Evolutionary conservation across 2,329 filamentous ascomycete species (phyloP), one percentile per base, ranked within the genome.

Genomic region (Chrysoporthe deuterocubensis): DNA sequence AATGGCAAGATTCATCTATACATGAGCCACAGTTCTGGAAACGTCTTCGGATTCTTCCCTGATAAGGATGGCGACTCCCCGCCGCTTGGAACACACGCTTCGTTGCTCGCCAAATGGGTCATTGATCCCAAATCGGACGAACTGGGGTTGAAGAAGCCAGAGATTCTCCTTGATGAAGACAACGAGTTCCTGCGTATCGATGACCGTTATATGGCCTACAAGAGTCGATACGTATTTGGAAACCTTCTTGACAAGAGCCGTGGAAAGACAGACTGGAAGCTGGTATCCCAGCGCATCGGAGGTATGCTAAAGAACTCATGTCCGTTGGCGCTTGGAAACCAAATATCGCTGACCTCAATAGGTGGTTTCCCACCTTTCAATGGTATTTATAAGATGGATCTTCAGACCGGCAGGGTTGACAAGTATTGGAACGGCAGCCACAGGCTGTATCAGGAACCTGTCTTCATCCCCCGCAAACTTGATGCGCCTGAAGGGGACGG

Each of bases 21-120:
- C 62, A 69, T 81, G 1, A 73, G 75, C 4, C 66, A 81, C 1
- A 75, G 73, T 26, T 72, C 80, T 43, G 73, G 76, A 40, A 82
- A 82, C 63, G 77, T 79, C 1, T 82, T 83, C 71, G 81, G 78
- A 72, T 82, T 78, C 77, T 81, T 66, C 60, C 78, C 79, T 6
- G 48, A 52, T 14, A 78, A 80, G 64, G 73, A 78, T 1, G 80
- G 78, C 0, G 77, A 76, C 58, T 73, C 78, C 0, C 78, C 79
- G 0, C 77, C 32, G 71, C 73, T 37, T 67, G 80, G 1, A 58
- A 71, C n/a, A 44, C 70, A 21, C 21, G 21, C 21, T 21, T 21
- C 21, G 21, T 21, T 21, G 21, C 21, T 21, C 21, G 21, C 21
- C 21, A 21, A 21, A 21, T 21, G 21, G 21, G 21, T 21, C 21